Base-by-base conservation (phyloP, 1,284 basidiomycete genomes). In the Melampsora abietis-canadensis region DNA sequence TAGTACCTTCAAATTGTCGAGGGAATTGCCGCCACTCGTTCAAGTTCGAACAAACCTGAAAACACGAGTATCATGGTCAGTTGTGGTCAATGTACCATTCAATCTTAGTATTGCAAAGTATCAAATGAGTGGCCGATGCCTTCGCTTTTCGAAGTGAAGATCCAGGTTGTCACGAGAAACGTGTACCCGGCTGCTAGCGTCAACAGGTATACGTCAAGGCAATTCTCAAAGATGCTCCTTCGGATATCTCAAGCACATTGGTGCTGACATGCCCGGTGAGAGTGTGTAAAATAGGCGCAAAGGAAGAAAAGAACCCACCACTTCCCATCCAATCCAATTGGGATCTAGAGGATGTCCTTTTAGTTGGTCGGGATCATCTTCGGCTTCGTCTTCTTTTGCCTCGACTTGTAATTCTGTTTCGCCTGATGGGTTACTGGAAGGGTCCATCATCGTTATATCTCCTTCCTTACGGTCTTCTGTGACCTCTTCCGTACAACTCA, bases 271-370 rank as follows among this genome's bases (percentile, higher is more conserved):
- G 17, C n/a, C 2, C 8, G 8, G 5, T n/a, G n/a, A 7, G 12
- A 21, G 17, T 14, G 27, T 17, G 51, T 21, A 57, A 27, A 57
- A 57, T 19, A 57, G 27, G 27, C 2, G 7, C 6, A n/a, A 6
- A 21, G 3, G 51, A 27, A 27, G 30, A 37, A 44, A 59, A n/a
- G 57, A 31, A 40, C 70, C 59, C 24, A 74, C 70, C 12, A 66
- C 70, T 74, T 74, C 70, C 70, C 70, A 74, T 66, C 64, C 70
- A n/a, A 74, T 74, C 70, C 70, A 74, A 31, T 66, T 54, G 27
- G 70, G 63, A 59, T 74, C 70, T 5, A 74, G 63, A 12, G 69
- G 69, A 65, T 66, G 70, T 4, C 63, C 70, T 57, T 66, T 74
- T 21, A 65, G n/a, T 37, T 65, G 70, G 44, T 40, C 62, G 34